Evolutionary conservation across 2,329 filamentous ascomycete species (phyloP).

Genomic region (Aspergillus cejpii): DNA sequence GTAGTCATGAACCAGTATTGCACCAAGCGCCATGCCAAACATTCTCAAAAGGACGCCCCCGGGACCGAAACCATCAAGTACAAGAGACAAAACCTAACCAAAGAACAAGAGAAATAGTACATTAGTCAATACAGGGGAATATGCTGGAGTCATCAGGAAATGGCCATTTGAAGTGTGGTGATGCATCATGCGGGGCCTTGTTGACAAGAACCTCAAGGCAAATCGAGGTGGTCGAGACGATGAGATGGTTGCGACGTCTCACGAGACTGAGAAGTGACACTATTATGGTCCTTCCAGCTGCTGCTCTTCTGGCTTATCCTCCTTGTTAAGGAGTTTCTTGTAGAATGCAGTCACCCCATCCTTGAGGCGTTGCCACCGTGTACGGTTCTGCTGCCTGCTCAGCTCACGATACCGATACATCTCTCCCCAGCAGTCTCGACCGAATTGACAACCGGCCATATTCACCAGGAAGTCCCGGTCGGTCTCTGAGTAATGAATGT

Average conservation of each 20-base stretch:
- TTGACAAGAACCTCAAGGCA: not conserved
- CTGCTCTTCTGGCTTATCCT: slow-evolving; percentile 4
- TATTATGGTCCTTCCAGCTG: not conserved
- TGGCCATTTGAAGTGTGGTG: not conserved
- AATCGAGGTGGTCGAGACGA: too few relatives aligned
- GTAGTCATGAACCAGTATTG: not conserved
- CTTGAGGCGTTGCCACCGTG: slow-evolving; percentile 62
- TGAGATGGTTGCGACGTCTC: too few relatives aligned
- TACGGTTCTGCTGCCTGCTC: slow-evolving; percentile 83
- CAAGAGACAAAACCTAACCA: not conserved
- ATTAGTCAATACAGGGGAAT: not conserved
- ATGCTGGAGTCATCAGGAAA: not conserved
- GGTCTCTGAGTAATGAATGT: slow-evolving; percentile 76
- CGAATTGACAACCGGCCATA: slow-evolving; percentile 97
- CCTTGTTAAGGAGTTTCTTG: slow-evolving; percentile 18
- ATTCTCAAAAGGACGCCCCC: not conserved
- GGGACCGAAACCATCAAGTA: too few relatives aligned
- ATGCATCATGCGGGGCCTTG: not conserved
- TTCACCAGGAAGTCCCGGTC: slow-evolving; percentile 93
- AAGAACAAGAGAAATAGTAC: not conserved
- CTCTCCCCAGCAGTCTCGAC: slow-evolving; percentile 93
- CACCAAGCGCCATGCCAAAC: slow-evolving; percentile 9
- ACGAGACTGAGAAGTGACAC: not conserved
- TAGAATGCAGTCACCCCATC: slow-evolving; percentile 23
- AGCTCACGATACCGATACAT: slow-evolving; percentile 93